Percentiles rank a stretch among this genome's conserved stretches.
These are phyloP conservation scores for Erysimum cheiri DNA, from an alignment of 441 rosid species.

Conservation along the genomic window DNA sequence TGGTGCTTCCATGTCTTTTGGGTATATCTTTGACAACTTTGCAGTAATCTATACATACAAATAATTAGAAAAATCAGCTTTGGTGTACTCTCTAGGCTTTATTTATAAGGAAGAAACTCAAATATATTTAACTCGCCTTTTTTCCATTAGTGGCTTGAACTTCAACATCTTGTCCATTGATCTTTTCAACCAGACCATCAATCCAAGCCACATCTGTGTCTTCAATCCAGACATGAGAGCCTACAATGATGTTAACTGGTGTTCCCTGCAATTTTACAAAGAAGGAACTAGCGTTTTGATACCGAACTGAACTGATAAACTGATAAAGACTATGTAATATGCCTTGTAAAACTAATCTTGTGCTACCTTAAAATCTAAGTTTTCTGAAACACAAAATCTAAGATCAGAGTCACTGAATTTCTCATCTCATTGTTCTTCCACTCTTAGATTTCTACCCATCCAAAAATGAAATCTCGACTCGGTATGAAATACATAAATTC, in stretches of 20 bases:
- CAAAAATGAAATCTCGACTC: neutral
- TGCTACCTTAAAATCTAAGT: neutral
- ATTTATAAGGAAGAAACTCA: neutral
- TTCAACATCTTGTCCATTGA: constrained; percentile 65
- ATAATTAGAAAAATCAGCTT: neutral
- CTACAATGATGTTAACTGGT: constrained; percentile 81
- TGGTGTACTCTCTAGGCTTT: neutral
- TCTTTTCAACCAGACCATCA: constrained; percentile 74
- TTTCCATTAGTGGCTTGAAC: constrained; percentile 61
- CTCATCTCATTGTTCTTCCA: neutral
- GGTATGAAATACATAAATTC: neutral
- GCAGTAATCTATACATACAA: constrained; percentile 56
- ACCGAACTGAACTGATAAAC: neutral
- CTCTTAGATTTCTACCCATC: too few species aligned
- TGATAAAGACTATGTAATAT: neutral
- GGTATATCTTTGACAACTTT: constrained; percentile 75
- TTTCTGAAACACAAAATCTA: neutral
- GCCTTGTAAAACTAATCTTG: neutral
- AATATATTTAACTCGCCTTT: constrained; percentile 49
- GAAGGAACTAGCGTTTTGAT: neutral
- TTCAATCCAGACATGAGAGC: constrained; percentile 93
- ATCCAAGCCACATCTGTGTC: constrained; percentile 80
- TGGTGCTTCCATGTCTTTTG: constrained; percentile 92
- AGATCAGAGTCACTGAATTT: neutral
- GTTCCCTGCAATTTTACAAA: constrained; percentile 61